Percentiles rank a stretch among this genome's conserved stretches.
Evolutionary conservation across 2,329 filamentous ascomycete genomes (phyloP).

Genomic region (Knoxdaviesia capensis): DNA sequence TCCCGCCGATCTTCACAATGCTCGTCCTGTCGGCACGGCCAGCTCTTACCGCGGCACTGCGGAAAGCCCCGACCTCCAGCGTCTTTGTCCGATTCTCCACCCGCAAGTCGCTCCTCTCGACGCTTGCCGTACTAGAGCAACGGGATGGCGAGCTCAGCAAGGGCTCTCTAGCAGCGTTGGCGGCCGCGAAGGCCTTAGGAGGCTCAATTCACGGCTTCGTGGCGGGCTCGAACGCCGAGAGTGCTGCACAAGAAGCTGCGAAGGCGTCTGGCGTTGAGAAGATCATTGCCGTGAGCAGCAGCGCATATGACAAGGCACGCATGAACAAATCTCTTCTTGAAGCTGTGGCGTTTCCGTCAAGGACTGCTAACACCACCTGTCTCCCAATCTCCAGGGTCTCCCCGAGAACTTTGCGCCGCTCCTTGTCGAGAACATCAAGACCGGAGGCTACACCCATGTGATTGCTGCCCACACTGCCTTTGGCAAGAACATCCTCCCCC

Average conservation of each 20-base stretch:
- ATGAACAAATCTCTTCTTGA: background rate
- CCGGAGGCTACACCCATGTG: constrained; percentile 82
- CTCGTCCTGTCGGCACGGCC: too few species aligned
- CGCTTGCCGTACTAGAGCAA: constrained; percentile 83
- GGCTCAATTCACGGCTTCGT: constrained; percentile 74
- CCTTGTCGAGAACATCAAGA: constrained; percentile 90
- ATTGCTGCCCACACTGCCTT: constrained; percentile 85
- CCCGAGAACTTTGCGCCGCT: constrained; percentile 90
- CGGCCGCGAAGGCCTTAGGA: constrained; percentile 71
- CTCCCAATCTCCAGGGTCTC: constrained; percentile 38
- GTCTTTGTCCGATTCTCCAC: too few species aligned
- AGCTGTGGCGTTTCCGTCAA: background rate
- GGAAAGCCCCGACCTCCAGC: too few species aligned
- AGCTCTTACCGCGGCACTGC: too few species aligned
- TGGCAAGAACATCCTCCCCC: constrained; percentile 84
- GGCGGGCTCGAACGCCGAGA: constrained; percentile 59
- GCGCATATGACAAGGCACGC: constrained; percentile 71
- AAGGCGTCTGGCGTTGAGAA: constrained; percentile 86
- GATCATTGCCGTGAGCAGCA: constrained; percentile 73
- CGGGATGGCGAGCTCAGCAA: constrained; percentile 69
- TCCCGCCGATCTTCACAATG: too few species aligned
- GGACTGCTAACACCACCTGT: background rate
- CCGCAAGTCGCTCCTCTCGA: constrained; percentile 46
- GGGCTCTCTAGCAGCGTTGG: constrained; percentile 66
- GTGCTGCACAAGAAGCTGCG: constrained; percentile 61